A percentile compares a stretch with the other conserved stretches of the same genome.
Evolutionary conservation across 2,329 filamentous ascomycete genomes (phyloP).

Genomic region (Rhytidhysteron rufulum): DNA sequence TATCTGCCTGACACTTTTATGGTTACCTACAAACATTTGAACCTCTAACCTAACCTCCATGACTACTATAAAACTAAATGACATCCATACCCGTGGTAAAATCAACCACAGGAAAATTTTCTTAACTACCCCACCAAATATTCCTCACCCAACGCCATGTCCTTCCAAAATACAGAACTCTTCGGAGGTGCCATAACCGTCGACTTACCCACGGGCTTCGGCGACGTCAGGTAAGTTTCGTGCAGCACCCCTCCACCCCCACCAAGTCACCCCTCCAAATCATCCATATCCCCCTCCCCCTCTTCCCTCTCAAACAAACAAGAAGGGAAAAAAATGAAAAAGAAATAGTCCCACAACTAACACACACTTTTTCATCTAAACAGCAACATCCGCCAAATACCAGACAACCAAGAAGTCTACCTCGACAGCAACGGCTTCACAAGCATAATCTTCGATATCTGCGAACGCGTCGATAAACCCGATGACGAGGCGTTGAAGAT

Average conservation of each 20-base stretch:
- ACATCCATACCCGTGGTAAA: too few relatives aligned
- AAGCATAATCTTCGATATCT: constrained; percentile 86
- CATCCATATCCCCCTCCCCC: constrained; percentile 5
- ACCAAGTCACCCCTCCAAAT: constrained; percentile 2
- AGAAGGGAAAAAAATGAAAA: neutral
- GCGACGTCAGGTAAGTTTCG: constrained; percentile 76
- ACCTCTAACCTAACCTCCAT: constrained; percentile 13
- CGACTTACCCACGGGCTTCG: constrained; percentile 65
- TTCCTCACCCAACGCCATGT: too few relatives aligned
- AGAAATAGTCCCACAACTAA: too few relatives aligned
- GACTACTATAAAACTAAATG: constrained; percentile 21
- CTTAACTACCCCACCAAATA: neutral
- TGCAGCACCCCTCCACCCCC: constrained; percentile 33
- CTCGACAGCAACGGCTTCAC: constrained; percentile 80
- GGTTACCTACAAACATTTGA: constrained; percentile 23
- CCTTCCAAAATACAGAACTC: constrained; percentile 57
- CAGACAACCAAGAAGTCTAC: constrained; percentile 89
- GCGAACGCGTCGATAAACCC: constrained; percentile 69
- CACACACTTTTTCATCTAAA: constrained; percentile 13
- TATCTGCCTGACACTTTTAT: constrained; percentile 30
- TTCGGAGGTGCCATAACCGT: constrained; percentile 70
- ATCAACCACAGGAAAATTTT: constrained; percentile 5
- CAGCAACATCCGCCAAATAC: constrained; percentile 70
- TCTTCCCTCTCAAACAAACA: constrained; percentile 2
- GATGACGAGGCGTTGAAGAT: constrained; percentile 62